Conservation (phyloP, 2,329 filamentous ascomycete genomes). For the Aspergillus tamarii region DNA sequence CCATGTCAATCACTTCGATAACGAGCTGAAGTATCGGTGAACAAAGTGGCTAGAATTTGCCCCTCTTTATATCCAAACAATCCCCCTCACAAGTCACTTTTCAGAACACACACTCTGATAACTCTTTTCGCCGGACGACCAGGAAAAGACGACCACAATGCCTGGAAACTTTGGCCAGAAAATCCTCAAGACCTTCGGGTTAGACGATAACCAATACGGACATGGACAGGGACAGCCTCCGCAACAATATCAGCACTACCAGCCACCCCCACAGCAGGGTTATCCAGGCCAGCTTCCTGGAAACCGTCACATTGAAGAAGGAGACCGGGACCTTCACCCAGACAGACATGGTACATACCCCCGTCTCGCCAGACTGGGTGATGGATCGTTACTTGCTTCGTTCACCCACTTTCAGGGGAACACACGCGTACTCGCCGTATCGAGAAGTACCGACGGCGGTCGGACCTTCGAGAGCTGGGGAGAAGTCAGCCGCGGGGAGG, state of each 20-base stretch:
- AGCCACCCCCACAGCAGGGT: not conserved
- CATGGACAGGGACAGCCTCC: conserved; percentile 6
- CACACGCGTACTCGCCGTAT: conserved; percentile 46
- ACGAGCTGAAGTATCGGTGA: not conserved
- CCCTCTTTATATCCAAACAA: not conserved
- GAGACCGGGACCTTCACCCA: conserved; percentile 40
- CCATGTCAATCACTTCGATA: not conserved
- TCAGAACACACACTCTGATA: too few species aligned
- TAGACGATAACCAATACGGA: conserved; percentile 21
- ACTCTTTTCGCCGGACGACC: not conserved
- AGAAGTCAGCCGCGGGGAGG: conserved; percentile 48
- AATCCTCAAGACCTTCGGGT: conserved; percentile 33
- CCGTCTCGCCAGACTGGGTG: conserved; percentile 49
- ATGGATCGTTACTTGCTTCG: conserved; percentile 52
- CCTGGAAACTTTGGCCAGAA: conserved; percentile 36
- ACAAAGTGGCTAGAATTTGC: not conserved
- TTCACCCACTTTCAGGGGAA: conserved; percentile 47
- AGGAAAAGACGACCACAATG: conserved; percentile 18
- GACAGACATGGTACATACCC: conserved; percentile 51
- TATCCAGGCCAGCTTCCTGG: conserved; percentile 20
- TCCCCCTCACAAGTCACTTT: too few species aligned
- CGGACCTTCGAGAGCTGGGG: conserved; percentile 45
- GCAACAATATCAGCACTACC: conserved; percentile 6
- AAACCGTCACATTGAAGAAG: conserved; percentile 33
- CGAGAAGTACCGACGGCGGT: conserved; percentile 50